Evolutionary conservation across 371 early-diverging fungal species (phyloP), one percentile per base, ranked within the genome.

Genomic region (Batkoa obscura): DNA sequence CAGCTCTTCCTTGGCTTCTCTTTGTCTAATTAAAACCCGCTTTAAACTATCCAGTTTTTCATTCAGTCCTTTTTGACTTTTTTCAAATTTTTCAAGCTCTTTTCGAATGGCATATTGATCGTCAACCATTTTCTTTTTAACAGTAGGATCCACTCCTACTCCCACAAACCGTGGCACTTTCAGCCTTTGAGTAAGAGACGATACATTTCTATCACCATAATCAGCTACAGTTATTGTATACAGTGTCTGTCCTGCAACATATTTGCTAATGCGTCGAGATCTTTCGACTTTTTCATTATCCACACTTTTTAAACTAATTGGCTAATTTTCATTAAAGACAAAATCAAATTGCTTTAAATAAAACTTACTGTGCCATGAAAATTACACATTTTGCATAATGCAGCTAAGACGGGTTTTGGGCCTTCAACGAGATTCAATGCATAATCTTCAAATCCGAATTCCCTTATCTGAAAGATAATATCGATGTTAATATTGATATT

Each of bases 371-470:
- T 68, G n/a, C 60, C 51, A 59, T 90, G 77, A 15, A 90, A 60
- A 0, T 66, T 55, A 9, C 69, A 62, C 47, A 71, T 66, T 12
- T 66, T 55, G 59, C 90, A 88, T 35, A 91, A 59, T 9, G 78
- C 75, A 0, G 72, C 72, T 33, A 85, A 57, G 0, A 91, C 66
- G 2, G 74, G 68, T 0, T 68, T 66, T 2, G 89, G 88, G 0
- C 81, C 89, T 17, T 83, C 81, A n/a, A 95, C 50, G 12, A 81
- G 69, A 58, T 90, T 83, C 30, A 78, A 60, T 13, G 80, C 60
- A 58, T 77, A 87, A 46, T 83, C 73, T 30, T 83, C 83, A 64
- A 95, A 80, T 1, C 85, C 86, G 50, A 71, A 68, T 4, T 23
- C 58, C 4, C 58, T 43, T 5, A 72, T 59, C 67, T 59, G 54